phyloP scores from a whole-genome alignment of 176 grass and related monocot genomes.

The Aegilops sharonensis region DNA sequence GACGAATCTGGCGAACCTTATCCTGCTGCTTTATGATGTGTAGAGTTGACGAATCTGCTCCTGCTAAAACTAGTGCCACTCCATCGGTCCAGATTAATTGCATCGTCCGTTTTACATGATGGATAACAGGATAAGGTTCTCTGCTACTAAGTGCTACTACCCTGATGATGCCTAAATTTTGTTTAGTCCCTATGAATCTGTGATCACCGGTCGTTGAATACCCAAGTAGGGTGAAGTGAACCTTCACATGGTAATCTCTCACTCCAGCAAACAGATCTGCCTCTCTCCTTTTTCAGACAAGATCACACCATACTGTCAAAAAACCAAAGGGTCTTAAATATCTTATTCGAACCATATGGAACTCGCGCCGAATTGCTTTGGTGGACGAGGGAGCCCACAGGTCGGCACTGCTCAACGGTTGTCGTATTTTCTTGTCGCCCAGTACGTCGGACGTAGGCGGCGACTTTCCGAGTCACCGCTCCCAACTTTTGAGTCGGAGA shows the following conservation, averaged over 20 bases:
- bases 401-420: neutral
- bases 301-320: neutral
- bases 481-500: conserved; percentile 41
- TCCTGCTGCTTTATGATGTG: conserved; percentile 28
- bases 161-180: conserved; percentile 18
- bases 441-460: conserved; percentile 31
- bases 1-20: conserved; percentile 18
- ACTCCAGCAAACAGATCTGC: neutral
- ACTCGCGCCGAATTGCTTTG: conserved; percentile 9
- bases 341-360: conserved; percentile 9
- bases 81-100: conserved; percentile 21
- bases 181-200: neutral
- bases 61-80: conserved; percentile 28
- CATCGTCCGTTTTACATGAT: conserved; percentile 10
- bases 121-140: conserved; percentile 19
- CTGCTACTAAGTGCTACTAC: neutral
- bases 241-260: conserved; percentile 29
- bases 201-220: neutral
- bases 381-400: neutral
- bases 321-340: neutral
- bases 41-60: conserved; percentile 21
- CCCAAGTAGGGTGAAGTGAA: neutral
- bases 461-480: conserved; percentile 58
- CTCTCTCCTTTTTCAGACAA: neutral
- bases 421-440: neutral